A percentile compares a stretch with the other conserved stretches of the same genome.
These are phyloP conservation scores for Quercus lobata DNA, from an alignment of 331 rosid species.

Conservation along the genomic window DNA sequence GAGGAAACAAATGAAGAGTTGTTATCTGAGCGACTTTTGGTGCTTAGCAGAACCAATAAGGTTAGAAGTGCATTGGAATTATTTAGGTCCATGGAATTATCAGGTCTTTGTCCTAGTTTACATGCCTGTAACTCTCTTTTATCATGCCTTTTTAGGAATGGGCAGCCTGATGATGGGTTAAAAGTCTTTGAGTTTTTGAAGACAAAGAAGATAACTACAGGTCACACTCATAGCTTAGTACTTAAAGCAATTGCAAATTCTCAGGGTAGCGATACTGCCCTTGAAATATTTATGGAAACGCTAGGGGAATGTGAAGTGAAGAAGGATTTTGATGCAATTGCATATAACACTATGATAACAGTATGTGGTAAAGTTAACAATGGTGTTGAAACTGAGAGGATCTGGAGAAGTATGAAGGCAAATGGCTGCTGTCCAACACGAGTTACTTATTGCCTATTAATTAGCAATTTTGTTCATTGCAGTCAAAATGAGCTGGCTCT, in stretches of 20 bases:
- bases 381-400: slow-evolving; percentile 68
- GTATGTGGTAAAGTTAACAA: slow-evolving; percentile 54
- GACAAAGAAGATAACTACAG: slow-evolving; percentile 46
- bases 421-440: slow-evolving; percentile 45
- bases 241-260: slow-evolving; percentile 59
- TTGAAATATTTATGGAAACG: slow-evolving; percentile 46
- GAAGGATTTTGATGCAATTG: slow-evolving; percentile 59
- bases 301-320: slow-evolving; percentile 34
- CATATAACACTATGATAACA: slow-evolving; percentile 82
- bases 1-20: slow-evolving; percentile 64
- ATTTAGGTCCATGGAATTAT: slow-evolving; percentile 69
- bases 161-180: slow-evolving; percentile 49
- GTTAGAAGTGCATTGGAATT: slow-evolving; percentile 69
- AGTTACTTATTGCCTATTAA: slow-evolving; percentile 58
- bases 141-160: slow-evolving; percentile 70
- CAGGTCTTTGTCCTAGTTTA: slow-evolving; percentile 58
- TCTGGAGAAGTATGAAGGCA: slow-evolving; percentile 70
- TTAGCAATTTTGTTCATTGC: slow-evolving; percentile 57
- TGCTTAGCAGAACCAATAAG: slow-evolving; percentile 75
- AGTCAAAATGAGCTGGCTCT: slow-evolving; percentile 73
- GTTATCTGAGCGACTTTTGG: slow-evolving; percentile 64
- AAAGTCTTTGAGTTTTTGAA: slow-evolving; percentile 53
- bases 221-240: slow-evolving; percentile 72
- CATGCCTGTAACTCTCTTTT: slow-evolving; percentile 86
- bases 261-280: slow-evolving; percentile 47